Percentiles rank a stretch among this genome's conserved stretches.
phyloP scores from a whole-genome alignment of 1,284 basidiomycete genomes.

The Trametes pubescens region DNA sequence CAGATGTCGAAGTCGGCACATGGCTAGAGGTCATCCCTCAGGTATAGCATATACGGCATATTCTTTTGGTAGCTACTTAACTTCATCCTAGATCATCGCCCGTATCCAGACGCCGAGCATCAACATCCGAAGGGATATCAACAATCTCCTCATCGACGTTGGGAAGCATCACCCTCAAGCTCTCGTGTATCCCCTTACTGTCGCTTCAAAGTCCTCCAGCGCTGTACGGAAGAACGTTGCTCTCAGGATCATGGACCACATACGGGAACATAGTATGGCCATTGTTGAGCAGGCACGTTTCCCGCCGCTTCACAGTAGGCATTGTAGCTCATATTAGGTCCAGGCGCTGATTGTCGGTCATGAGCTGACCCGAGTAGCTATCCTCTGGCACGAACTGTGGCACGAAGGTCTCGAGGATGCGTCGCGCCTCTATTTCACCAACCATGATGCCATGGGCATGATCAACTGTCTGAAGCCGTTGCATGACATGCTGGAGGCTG shows the following conservation, averaged over 20 bases:
- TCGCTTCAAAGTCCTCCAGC: conserved; percentile 97
- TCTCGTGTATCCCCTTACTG: conserved; percentile 96
- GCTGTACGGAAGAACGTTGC: conserved; percentile 86
- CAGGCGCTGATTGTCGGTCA: conserved; percentile 91
- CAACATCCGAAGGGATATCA: conserved; percentile 91
- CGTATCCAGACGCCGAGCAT: conserved; percentile 95
- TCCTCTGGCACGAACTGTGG: conserved; percentile 99
- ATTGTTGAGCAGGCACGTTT: conserved; percentile 86
- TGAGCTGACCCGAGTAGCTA: conserved; percentile 97
- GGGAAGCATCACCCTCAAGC: conserved; percentile 98
- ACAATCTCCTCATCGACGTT: conserved; percentile 90
- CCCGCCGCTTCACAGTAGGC: not conserved
- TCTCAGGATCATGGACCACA: conserved; percentile 89
- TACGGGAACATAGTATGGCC: conserved; percentile 90
- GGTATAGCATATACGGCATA: conserved; percentile 51
- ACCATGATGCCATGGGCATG: conserved; percentile 99
- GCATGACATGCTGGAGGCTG: conserved; percentile 92
- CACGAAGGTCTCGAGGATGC: conserved; percentile 99
- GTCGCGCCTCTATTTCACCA: conserved; percentile 96
- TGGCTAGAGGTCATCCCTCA: conserved; percentile 99
- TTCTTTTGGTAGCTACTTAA: not conserved
- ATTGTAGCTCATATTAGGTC: not conserved
- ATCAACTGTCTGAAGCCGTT: conserved; percentile 94
- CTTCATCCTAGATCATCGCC: conserved; percentile 86
- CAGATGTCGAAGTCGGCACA: conserved; percentile 93